Conservation (phyloP, 768 basidiomycete species). For the Naganishia friedmannii region DNA sequence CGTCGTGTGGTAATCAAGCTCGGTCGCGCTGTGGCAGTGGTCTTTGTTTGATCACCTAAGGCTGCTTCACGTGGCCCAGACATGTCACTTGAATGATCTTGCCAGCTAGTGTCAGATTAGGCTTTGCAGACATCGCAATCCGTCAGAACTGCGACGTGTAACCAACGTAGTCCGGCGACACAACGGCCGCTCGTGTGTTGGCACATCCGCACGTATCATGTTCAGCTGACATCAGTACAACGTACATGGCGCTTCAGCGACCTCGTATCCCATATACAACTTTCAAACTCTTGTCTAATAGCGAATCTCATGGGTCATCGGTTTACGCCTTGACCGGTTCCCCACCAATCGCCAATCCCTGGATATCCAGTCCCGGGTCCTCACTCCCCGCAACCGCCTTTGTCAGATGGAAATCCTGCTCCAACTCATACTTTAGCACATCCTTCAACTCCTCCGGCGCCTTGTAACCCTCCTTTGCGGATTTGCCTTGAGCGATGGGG, state of each 20-base stretch:
- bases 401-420: slow-evolving; percentile 19
- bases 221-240: not conserved
- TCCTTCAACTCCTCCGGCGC: slow-evolving; percentile 15
- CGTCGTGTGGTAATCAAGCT: no score
- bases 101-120: no score
- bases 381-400: not conserved
- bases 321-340: not conserved
- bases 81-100: no score
- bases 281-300: not conserved
- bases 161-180: no score
- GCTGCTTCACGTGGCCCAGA: no score
- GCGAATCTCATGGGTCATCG: not conserved
- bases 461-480: slow-evolving; percentile 9
- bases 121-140: no score
- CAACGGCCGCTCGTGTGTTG: not conserved
- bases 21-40: no score
- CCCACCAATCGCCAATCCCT: slow-evolving; percentile 18
- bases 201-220: not conserved
- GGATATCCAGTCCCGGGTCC: slow-evolving; percentile 16
- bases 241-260: not conserved
- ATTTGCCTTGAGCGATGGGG: slow-evolving; percentile 15
- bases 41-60: no score
- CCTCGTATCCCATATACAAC: not conserved
- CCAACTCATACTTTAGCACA: slow-evolving; percentile 19
- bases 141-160: no score